Base-by-base conservation (phyloP, 345 rosid genomes). In the Raphanus raphanistrum region DNA sequence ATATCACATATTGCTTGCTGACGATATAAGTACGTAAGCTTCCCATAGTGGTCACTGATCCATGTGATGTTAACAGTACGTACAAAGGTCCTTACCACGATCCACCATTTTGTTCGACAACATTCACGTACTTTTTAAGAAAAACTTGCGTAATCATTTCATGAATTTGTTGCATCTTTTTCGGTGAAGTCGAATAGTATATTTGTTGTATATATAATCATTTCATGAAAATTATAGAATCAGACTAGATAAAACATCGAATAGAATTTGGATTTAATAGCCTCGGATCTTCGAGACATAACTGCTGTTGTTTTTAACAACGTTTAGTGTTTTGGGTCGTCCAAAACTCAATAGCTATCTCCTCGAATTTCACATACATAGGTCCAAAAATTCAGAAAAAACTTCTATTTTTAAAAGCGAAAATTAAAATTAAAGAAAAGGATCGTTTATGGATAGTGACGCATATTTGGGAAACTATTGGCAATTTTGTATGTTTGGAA, bases 21-120 rank as follows among this genome's bases (percentile, higher is more conserved):
- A 10, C 9, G n/a, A 25, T 8, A 9, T 25, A 57, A 11, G 55
- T 35, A 52, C 16, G 29, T 38, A 57, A 36, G 31, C 66, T 75
- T 66, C 16, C 71, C 29, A 21, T 66, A 58, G 66, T 75, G 72
- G 63, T 64, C 77, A 73, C 77, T 73, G 70, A 65, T 66, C 66
- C 66, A 17, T 75, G 33, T 38, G 66, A 75, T 66, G 5, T 57
- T 66, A 28, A 66, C 66, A 41, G 15, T 75, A 75, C 78, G 32
- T 67, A 16, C 63, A 66, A 66, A 58, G 72, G 8, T 75, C 26
- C 66, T 75, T 75, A 58, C 32, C 55, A 66, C 72, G 57, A 6
- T 27, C 59, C 72, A 75, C 32, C 26, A 66, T 66, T 38, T 66
- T 4, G 11, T 55, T 45, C 52, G 16, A 11, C 52, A 45, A 45